These are phyloP conservation scores for Phycomyces blakesleeanus DNA, from an alignment of 192 early-diverging fungal genomes.

Conservation along the genomic window DNA sequence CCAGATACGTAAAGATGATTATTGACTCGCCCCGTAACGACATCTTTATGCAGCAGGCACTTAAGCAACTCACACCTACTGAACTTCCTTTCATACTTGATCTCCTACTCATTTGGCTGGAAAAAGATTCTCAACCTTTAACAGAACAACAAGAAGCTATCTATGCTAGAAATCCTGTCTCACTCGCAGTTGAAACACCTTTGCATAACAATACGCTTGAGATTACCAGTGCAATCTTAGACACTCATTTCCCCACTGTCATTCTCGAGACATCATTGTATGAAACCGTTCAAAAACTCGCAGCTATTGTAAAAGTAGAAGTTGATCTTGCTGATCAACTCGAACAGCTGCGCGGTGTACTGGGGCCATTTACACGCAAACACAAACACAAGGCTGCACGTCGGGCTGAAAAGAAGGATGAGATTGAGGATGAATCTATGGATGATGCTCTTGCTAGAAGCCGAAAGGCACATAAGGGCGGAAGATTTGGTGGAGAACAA, in stretches of 20 bases:
- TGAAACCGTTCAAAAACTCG: slow-evolving; percentile 29
- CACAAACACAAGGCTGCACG: slow-evolving; percentile 28
- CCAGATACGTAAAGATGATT: slow-evolving; percentile 32
- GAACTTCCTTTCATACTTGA: slow-evolving; percentile 41
- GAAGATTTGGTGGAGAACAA: slow-evolving; percentile 41
- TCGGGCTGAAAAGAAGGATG: slow-evolving; percentile 6
- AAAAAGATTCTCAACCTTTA: slow-evolving; percentile 28
- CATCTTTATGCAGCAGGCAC: slow-evolving; percentile 48
- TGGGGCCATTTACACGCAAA: slow-evolving; percentile 44
- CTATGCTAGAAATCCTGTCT: slow-evolving; percentile 28
- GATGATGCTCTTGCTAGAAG: slow-evolving; percentile 19
- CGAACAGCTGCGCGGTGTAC: slow-evolving; percentile 37
- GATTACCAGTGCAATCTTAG: slow-evolving; percentile 39
- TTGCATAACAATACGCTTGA: slow-evolving; percentile 25
- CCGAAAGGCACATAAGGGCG: slow-evolving; percentile 39
- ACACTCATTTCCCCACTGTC: slow-evolving; percentile 47
- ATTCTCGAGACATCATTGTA: slow-evolving; percentile 44
- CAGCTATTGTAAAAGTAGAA: slow-evolving; percentile 25
- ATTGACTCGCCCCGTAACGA: slow-evolving; percentile 40
- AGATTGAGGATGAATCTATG: slow-evolving; percentile 5
- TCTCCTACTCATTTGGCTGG: slow-evolving; percentile 33
- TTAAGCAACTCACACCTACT: slow-evolving; percentile 38
- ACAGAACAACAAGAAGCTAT: slow-evolving; percentile 16
- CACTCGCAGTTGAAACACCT: background rate
- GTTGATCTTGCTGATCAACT: slow-evolving; percentile 28